These are phyloP conservation scores for Phytophthora cactorum DNA, from an alignment of 352 stramenopile species.

Conservation along the genomic window DNA sequence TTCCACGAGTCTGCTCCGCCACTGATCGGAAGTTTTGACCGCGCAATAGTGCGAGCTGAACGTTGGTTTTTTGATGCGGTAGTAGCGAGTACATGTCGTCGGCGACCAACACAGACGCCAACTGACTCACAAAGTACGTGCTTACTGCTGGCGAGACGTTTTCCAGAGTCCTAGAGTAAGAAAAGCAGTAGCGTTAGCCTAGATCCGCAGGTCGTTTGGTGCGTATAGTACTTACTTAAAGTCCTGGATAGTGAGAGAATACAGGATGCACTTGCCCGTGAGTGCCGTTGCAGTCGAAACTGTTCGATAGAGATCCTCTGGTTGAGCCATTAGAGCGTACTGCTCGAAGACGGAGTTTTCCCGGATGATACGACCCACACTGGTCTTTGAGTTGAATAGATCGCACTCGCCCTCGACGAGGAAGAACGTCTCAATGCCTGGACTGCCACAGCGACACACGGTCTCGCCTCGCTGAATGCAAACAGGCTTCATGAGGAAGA, in stretches of 20 bases:
- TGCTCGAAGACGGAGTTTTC: constrained; percentile 84
- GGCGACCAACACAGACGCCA: constrained; percentile 74
- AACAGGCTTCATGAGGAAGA: constrained; percentile 83
- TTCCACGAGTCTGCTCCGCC: constrained; percentile 60
- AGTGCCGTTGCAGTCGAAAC: constrained; percentile 76
- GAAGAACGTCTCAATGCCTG: constrained; percentile 85
- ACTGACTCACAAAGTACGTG: constrained; percentile 82
- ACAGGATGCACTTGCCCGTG: constrained; percentile 73
- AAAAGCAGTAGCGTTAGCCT: neutral
- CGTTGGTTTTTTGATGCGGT: constrained; percentile 54
- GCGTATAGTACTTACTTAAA: constrained; percentile 56
- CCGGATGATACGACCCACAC: constrained; percentile 61
- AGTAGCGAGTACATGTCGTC: constrained; percentile 72
- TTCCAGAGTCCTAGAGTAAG: constrained; percentile 48
- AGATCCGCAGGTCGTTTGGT: neutral
- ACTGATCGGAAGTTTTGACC: constrained; percentile 65
- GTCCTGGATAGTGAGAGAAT: constrained; percentile 81
- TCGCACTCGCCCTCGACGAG: constrained; percentile 86
- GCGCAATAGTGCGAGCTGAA: constrained; percentile 58
- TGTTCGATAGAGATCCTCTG: constrained; percentile 78
- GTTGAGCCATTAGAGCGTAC: constrained; percentile 77
- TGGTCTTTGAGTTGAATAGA: constrained; percentile 72
- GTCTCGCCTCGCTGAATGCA: constrained; percentile 75
- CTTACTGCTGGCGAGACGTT: constrained; percentile 78
- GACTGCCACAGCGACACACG: constrained; percentile 73